These are phyloP conservation scores for Cercospora janseana DNA, from an alignment of 2,329 filamentous ascomycete species.

Conservation along the genomic window DNA sequence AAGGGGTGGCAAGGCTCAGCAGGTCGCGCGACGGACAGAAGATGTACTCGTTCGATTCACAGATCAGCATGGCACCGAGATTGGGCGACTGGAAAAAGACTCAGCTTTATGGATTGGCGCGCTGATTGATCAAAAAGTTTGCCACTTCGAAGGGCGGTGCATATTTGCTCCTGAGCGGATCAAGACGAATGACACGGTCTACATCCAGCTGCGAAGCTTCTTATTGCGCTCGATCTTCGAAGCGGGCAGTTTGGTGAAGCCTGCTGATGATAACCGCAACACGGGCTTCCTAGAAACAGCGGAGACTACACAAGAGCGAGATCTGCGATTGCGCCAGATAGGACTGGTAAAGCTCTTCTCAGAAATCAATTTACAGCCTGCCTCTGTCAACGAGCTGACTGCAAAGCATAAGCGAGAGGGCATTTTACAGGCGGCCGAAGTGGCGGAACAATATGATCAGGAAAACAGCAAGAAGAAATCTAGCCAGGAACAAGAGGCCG, in stretches of 20 bases:
- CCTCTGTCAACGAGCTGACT: conserved; percentile 68
- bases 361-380: conserved; percentile 79
- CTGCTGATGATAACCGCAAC: conserved; percentile 67
- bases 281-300: conserved; percentile 77
- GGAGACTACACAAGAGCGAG: conserved; percentile 81
- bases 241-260: conserved; percentile 58
- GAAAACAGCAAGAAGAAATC: conserved; percentile 55
- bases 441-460: conserved; percentile 68
- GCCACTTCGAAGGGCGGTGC: conserved; percentile 80
- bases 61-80: conserved; percentile 71
- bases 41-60: conserved; percentile 93
- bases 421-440: conserved; percentile 81
- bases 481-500: conserved; percentile 38
- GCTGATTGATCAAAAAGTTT: conserved; percentile 84
- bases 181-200: conserved; percentile 90
- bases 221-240: conserved; percentile 74
- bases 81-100: conserved; percentile 84
- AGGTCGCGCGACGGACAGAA: conserved; percentile 62
- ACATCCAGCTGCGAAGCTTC: conserved; percentile 78
- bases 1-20: conserved; percentile 43
- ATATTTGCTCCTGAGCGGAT: conserved; percentile 85
- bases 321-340: conserved; percentile 78
- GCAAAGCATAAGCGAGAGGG: conserved; percentile 79
- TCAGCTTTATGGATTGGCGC: conserved; percentile 89
- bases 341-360: conserved; percentile 85